phyloP scores from a whole-genome alignment of 805 yeast genomes.

The Vanderwaltozyma verrucispora region DNA sequence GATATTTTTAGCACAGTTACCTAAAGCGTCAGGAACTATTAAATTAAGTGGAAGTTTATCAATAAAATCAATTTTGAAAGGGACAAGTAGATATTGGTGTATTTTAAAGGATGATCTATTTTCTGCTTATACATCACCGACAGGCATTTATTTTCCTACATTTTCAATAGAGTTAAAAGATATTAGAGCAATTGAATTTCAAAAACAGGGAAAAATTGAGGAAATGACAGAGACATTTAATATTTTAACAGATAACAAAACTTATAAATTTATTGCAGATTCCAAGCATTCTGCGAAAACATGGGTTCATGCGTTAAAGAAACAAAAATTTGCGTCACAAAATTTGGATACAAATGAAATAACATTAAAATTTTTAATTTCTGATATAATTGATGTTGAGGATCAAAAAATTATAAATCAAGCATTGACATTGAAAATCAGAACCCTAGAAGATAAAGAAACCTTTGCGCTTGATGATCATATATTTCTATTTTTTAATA shows the following conservation, averaged over 20 bases:
- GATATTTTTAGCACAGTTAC: conserved; percentile 71
- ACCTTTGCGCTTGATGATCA: conserved; percentile 56
- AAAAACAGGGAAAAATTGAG: conserved; percentile 6
- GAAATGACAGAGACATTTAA: conserved; percentile 38
- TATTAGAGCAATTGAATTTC: conserved; percentile 50
- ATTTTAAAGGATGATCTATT: conserved; percentile 60
- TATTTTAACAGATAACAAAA: conserved; percentile 45
- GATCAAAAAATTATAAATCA: conserved; percentile 44
- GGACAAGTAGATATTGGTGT: conserved; percentile 59
- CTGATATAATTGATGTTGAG: conserved; percentile 52
- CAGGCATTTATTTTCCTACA: conserved; percentile 77
- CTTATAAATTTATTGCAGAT: conserved; percentile 64
- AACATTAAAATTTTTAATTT: conserved; percentile 64
- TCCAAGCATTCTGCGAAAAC: conserved; percentile 59
- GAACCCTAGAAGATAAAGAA: conserved; percentile 46
- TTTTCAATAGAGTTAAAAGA: conserved; percentile 61
- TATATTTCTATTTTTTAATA: conserved; percentile 54
- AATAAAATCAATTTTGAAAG: conserved; percentile 27
- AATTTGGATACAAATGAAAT: conserved; percentile 59
- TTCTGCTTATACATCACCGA: conserved; percentile 56
- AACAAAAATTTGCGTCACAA: conserved; percentile 64
- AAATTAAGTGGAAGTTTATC: conserved; percentile 43
- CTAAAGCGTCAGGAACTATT: conserved; percentile 36
- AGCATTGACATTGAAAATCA: conserved; percentile 48
- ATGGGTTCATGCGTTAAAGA: conserved; percentile 70